A percentile compares a stretch with the other conserved stretches of the same genome.
Conservation (phyloP, 1,284 basidiomycete genomes). For the Trichosporon sp. region DNA sequence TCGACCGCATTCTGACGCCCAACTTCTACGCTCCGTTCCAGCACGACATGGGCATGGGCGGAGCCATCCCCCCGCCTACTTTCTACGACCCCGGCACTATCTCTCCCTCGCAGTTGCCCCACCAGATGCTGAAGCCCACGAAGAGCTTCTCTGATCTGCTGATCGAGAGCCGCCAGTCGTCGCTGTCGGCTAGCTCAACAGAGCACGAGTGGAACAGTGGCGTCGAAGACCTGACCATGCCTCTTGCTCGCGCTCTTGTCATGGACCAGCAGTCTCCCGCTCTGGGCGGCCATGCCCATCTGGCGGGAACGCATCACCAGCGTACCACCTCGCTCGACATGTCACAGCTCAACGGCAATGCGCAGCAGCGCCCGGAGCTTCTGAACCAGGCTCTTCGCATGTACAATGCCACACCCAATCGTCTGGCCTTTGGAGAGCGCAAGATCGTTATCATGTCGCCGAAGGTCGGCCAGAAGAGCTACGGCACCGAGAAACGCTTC, state of each 20-base stretch:
- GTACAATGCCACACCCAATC: constrained; percentile 76
- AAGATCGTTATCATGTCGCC: constrained; percentile 94
- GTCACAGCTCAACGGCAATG: constrained; percentile 1
- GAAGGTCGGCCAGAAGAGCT: constrained; percentile 94
- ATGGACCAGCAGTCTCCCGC: constrained; percentile 12
- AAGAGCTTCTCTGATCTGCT: constrained; percentile 37
- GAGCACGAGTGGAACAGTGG: constrained; percentile 30
- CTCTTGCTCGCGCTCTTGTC: constrained; percentile 19
- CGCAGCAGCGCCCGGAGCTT: constrained; percentile 1
- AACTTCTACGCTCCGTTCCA: constrained; percentile 14
- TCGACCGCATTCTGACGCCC: constrained; percentile 19
- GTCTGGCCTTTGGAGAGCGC: constrained; percentile 83
- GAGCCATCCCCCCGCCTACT: not conserved
- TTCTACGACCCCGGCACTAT: constrained; percentile 28
- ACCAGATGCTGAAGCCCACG: constrained; percentile 28
- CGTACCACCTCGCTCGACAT: not conserved
- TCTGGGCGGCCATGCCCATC: not conserved
- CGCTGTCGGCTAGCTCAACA: constrained; percentile 34
- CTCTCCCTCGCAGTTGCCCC: constrained; percentile 32
- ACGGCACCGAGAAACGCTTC: constrained; percentile 94
- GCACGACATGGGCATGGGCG: not conserved
- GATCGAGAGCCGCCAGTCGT: constrained; percentile 32
- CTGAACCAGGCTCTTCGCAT: constrained; percentile 24
- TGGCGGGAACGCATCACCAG: not conserved
- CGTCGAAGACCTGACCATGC: constrained; percentile 27